Percentiles rank a stretch among this genome's conserved stretches.
phyloP scores from a whole-genome alignment of 2,329 filamentous ascomycete genomes.

The Zymoseptoria passerinii region DNA sequence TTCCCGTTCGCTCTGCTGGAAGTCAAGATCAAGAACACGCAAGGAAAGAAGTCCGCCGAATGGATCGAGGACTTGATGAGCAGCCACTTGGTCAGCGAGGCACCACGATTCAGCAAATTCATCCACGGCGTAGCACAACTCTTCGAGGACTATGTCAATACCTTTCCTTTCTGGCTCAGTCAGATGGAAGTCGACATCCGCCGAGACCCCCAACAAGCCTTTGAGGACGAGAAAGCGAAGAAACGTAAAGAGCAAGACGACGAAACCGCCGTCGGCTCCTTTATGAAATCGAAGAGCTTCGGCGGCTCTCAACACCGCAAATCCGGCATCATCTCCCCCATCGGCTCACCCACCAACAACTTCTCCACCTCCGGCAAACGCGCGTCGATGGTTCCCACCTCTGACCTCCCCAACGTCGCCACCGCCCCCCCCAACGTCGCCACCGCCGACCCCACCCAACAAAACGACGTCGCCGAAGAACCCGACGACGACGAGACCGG shows the following conservation, averaged over 20 bases:
- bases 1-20: slow-evolving; percentile 90
- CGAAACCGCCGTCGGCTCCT: slow-evolving; percentile 79
- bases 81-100: slow-evolving; percentile 84
- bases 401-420: slow-evolving; percentile 6
- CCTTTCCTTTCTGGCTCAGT: slow-evolving; percentile 89
- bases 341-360: slow-evolving; percentile 51
- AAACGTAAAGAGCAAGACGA: slow-evolving; percentile 75
- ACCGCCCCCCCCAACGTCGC: slow-evolving; percentile 13
- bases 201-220: slow-evolving; percentile 81
- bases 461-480: slow-evolving; percentile 35
- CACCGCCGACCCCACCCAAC: slow-evolving; percentile 19
- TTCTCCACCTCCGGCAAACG: slow-evolving; percentile 42
- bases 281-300: slow-evolving; percentile 51
- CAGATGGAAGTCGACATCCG: slow-evolving; percentile 90
- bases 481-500: slow-evolving; percentile 44
- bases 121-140: slow-evolving; percentile 85
- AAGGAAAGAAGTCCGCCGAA: slow-evolving; percentile 57
- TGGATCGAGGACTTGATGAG: slow-evolving; percentile 91
- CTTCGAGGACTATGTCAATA: slow-evolving; percentile 92
- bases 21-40: slow-evolving; percentile 63
- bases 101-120: slow-evolving; percentile 91
- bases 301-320: slow-evolving; percentile 33
- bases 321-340: slow-evolving; percentile 59
- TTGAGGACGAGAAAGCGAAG: slow-evolving; percentile 82
- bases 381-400: neutral